Evolutionary conservation across 257 asterid species (phyloP).

Genomic region (Solanum paucissectum): DNA sequence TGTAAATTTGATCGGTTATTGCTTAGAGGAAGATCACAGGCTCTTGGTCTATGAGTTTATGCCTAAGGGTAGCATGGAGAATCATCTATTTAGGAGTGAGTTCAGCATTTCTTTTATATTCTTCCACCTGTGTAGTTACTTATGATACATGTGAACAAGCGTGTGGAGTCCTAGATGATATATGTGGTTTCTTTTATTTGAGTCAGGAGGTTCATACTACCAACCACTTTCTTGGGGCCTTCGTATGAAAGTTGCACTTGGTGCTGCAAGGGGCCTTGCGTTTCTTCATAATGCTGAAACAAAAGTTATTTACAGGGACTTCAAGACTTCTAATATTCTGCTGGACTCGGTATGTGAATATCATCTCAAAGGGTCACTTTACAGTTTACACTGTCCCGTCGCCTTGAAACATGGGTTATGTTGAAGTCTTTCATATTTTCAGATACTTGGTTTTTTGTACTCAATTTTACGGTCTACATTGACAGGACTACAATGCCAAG

Average conservation of each 20-base stretch:
- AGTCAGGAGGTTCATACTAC: slow-evolving; percentile 60
- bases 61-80: slow-evolving; percentile 73
- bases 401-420: background rate
- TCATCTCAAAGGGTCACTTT: background rate
- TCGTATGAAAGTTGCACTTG: slow-evolving; percentile 62
- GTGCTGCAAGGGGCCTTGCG: slow-evolving; percentile 71
- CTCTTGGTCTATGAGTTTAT: slow-evolving; percentile 67
- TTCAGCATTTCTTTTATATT: background rate
- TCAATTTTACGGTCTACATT: background rate
- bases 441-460: background rate
- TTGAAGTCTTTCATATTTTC: background rate
- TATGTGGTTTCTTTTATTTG: background rate
- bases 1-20: slow-evolving; percentile 61
- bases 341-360: slow-evolving; percentile 49
- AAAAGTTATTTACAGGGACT: slow-evolving; percentile 63
- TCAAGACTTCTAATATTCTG: slow-evolving; percentile 71
- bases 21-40: slow-evolving; percentile 57
- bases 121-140: background rate
- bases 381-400: background rate
- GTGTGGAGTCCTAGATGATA: background rate
- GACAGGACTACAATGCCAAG: slow-evolving; percentile 55
- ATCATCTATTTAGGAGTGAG: slow-evolving; percentile 66
- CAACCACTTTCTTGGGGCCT: slow-evolving; percentile 71
- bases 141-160: background rate
- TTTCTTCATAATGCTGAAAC: slow-evolving; percentile 63